Conservation (phyloP, 352 stramenopile species). For the Pythium rhizo-oryzae region DNA sequence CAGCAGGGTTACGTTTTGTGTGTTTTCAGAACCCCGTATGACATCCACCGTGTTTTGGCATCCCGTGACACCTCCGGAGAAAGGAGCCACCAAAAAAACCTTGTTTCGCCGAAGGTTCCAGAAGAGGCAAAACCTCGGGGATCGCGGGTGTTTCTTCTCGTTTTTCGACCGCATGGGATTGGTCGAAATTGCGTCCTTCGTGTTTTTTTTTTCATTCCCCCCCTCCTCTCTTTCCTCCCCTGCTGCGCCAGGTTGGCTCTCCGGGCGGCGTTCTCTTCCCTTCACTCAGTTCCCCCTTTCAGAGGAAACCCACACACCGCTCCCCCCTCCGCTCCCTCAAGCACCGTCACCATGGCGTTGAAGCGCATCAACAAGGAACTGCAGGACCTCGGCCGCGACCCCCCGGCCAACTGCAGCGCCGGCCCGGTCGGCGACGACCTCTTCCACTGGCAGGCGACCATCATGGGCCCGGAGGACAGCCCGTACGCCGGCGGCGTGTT, state of each 20-base stretch:
- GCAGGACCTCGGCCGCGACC: conserved; percentile 94
- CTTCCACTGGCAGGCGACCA: conserved; percentile 97
- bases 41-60: conserved; percentile 18
- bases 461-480: conserved; percentile 99
- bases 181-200: conserved; percentile 9
- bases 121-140: conserved; percentile 33
- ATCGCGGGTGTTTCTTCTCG: conserved; percentile 27
- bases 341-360: conserved; percentile 74
- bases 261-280: conserved; percentile 22
- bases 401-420: conserved; percentile 98
- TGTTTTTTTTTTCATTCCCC: conserved; percentile 13
- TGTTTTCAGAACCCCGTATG: conserved; percentile 15
- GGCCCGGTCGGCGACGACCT: conserved; percentile 98
- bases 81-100: conserved; percentile 18
- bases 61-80: not conserved
- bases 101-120: conserved; percentile 34
- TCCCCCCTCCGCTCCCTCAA: not conserved
- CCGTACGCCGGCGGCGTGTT: conserved; percentile 98
- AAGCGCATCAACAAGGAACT: conserved; percentile 98
- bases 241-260: not conserved
- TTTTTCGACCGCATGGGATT: conserved; percentile 21
- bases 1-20: not conserved
- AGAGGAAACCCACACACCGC: conserved; percentile 30
- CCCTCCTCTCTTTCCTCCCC: conserved; percentile 5
- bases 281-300: conserved; percentile 33